Evolutionary conservation across 1,284 basidiomycete species (phyloP).

Genomic region (Fistulinella staudtii): DNA sequence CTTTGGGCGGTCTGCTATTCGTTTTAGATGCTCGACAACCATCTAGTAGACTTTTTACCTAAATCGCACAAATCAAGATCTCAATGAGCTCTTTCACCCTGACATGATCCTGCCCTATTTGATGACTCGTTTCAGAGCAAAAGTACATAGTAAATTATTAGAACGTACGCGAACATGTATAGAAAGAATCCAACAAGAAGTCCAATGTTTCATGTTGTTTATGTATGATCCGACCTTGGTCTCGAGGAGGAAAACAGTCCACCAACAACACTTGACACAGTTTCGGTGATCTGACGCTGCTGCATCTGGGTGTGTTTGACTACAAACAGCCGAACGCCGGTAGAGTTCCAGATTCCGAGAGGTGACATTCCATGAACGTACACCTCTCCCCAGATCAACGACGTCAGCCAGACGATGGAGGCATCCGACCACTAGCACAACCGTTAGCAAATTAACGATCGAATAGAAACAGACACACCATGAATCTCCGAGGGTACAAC

Average conservation of each 20-base stretch:
- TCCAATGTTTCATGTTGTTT: too few species aligned
- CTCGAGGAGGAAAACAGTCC: constrained; percentile 31
- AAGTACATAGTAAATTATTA: background rate
- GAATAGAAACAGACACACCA: constrained; percentile 42
- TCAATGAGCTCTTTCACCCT: too few species aligned
- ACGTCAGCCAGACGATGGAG: constrained; percentile 85
- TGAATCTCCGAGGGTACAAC: constrained; percentile 66
- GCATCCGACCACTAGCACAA: constrained; percentile 77
- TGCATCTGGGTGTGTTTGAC: constrained; percentile 78
- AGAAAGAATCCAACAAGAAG: too few species aligned
- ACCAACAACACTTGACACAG: constrained; percentile 73
- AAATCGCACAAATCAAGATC: too few species aligned
- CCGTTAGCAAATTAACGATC: constrained; percentile 4
- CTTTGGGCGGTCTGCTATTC: too few species aligned
- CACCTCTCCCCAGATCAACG: constrained; percentile 88
- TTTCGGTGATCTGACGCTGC: constrained; percentile 67
- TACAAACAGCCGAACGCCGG: constrained; percentile 82
- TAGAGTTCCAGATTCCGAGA: constrained; percentile 83
- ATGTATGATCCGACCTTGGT: constrained; percentile 28
- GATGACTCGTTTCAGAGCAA: background rate
- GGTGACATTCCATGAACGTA: constrained; percentile 86
- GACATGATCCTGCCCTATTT: too few species aligned
- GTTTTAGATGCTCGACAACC: too few species aligned
- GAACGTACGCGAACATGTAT: too few species aligned
- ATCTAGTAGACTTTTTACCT: too few species aligned